Evolutionary conservation across 352 stramenopile genomes (phyloP), one percentile per base, ranked within the genome.

Genomic region (Phytophthora capsici): DNA sequence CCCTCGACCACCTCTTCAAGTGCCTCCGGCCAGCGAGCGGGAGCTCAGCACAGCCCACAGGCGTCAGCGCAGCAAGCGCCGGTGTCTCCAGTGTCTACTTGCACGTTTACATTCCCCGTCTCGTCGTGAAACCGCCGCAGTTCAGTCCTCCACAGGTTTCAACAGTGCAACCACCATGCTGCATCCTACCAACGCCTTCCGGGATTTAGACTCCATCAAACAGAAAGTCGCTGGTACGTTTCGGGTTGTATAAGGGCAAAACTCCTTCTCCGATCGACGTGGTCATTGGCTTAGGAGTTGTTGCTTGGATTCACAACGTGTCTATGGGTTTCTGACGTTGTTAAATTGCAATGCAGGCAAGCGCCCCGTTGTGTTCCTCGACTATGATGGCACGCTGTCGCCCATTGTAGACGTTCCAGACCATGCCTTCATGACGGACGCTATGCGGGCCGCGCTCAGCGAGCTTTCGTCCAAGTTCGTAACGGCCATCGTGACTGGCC

Each of bases 351-450:
- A 56, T 53, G 34, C 48, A 89, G 80, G 80, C 59, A 89, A 89
- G 64, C 76, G 71, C 20, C 79, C 81, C 7, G 84, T 90, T 25
- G 71, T 92, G 37, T 90, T 92, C 62, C 67, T 90, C 17, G 81
- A 92, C 69, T 92, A 90, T 48, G 85, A 94, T 48, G 83, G 84
- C 34, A 94, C 86, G 13, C 60, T 94, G 52, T 91, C 82, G 23
- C 84, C 86, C 8, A 94, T 94, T 58, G 86, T 94, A 25, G 85
- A 90, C 47, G 81, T 90, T 10, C 84, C 86, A 0, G 79, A 85
- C 56, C 75, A 69, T 54, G 84, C 84, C 22, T 82, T 90, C 22
- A 86, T 94, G 72, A 80, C 78, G 40, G 75, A 90, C 10, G 71
- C 77, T 47, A 90, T 90, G 73, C 77, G 83, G 30, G 50, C 63